These are phyloP conservation scores for Blastomyces emzantsi DNA, from an alignment of 2,329 filamentous ascomycete genomes.

Conservation along the genomic window DNA sequence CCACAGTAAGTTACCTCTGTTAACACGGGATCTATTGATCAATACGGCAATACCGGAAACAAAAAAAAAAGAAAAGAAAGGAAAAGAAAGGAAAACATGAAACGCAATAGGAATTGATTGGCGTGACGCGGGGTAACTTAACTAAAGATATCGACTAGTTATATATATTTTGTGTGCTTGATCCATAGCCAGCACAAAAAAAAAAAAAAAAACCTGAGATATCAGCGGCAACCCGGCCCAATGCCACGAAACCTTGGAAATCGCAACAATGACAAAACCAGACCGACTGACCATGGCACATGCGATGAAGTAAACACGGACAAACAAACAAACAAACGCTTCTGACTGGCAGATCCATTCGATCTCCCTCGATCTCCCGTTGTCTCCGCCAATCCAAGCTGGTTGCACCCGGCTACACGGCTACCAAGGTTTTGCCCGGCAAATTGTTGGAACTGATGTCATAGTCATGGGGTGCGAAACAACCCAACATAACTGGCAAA, in stretches of 20 bases:
- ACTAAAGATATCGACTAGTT: no score
- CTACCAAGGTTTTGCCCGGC: neutral
- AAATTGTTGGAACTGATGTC: neutral
- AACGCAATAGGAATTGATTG: no score
- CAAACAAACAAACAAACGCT: no score
- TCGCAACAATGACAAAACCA: neutral
- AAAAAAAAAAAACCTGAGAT: neutral
- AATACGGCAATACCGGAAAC: no score
- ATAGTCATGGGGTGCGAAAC: neutral
- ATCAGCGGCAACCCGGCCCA: neutral
- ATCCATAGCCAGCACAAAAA: no score
- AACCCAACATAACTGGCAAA: neutral
- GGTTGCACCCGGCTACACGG: neutral
- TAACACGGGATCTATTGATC: no score
- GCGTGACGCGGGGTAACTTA: no score
- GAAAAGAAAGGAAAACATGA: no score
- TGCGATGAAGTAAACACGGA: neutral
- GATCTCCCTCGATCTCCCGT: no score
- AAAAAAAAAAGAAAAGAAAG: no score
- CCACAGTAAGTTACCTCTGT: no score
- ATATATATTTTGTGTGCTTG: no score
- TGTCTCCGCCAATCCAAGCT: neutral
- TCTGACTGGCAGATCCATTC: neutral
- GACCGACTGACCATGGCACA: neutral
- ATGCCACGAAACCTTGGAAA: neutral